Evolutionary conservation across 2,329 filamentous ascomycete species (phyloP).

Genomic region (Microsporum canis): DNA sequence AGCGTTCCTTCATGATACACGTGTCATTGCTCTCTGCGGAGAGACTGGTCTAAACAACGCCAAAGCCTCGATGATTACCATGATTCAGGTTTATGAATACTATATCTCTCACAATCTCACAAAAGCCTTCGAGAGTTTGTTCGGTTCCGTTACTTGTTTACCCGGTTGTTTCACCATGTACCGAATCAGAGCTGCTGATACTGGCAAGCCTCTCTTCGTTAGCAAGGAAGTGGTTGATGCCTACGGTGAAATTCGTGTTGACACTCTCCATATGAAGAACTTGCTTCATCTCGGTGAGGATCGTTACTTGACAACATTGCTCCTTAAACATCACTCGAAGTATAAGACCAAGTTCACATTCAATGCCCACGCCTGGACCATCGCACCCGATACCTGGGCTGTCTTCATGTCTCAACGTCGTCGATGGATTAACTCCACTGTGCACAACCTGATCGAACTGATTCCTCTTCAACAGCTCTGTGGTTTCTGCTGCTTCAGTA

Average conservation of each 20-base stretch:
- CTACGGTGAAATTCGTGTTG: constrained; percentile 87
- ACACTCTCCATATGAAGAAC: constrained; percentile 98
- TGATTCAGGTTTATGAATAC: constrained; percentile 99
- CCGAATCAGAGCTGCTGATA: constrained; percentile 85
- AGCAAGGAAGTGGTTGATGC: constrained; percentile 79
- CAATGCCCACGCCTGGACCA: constrained; percentile 87
- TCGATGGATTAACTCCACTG: constrained; percentile 98
- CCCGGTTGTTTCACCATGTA: constrained; percentile 99
- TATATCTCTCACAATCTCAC: constrained; percentile 96
- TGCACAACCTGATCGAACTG: constrained; percentile 93
- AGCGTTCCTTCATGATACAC: constrained; percentile 80
- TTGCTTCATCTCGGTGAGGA: constrained; percentile 92
- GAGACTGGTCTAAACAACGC: constrained; percentile 90
- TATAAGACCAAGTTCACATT: constrained; percentile 99
- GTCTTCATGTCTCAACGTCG: constrained; percentile 97
- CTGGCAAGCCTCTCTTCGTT: constrained; percentile 90
- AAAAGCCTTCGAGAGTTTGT: constrained; percentile 95
- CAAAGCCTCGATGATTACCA: constrained; percentile 86
- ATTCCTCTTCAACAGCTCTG: constrained; percentile 89
- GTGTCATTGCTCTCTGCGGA: constrained; percentile 86
- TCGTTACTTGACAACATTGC: constrained; percentile 87
- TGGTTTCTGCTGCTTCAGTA: constrained; percentile 99
- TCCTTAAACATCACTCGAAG: constrained; percentile 81
- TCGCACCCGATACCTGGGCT: constrained; percentile 84
- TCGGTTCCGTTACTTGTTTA: constrained; percentile 92